phyloP scores from a whole-genome alignment of 2,329 filamentous ascomycete species.

The Alternaria burnsii region DNA sequence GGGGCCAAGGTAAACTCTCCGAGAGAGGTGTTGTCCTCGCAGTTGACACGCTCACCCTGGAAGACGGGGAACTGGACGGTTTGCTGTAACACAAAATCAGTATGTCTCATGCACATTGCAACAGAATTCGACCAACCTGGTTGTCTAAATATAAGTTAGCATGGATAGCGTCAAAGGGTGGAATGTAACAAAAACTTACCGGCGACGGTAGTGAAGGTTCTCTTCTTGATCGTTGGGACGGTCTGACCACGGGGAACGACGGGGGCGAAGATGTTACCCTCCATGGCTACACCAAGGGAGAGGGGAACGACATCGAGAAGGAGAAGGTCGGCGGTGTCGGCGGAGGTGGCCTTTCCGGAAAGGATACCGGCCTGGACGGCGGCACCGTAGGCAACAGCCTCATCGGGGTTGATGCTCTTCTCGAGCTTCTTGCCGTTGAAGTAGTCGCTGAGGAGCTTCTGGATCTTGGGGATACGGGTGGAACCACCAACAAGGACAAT shows the following conservation, averaged over 20 bases:
- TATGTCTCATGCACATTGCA: background rate
- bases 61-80: conserved; percentile 88
- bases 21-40: conserved; percentile 96
- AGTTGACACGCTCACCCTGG: conserved; percentile 98
- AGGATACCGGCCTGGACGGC: conserved; percentile 99
- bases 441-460: conserved; percentile 99
- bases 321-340: conserved; percentile 92
- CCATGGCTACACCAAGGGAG: conserved; percentile 98
- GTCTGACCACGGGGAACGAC: conserved; percentile 74
- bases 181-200: conserved; percentile 38
- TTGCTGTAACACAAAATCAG: conserved; percentile 43
- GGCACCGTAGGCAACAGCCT: conserved; percentile 98
- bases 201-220: conserved; percentile 86
- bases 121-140: background rate
- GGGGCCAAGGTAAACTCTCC: conserved; percentile 97
- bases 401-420: conserved; percentile 99
- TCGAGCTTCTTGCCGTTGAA: conserved; percentile 99
- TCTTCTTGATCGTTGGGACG: conserved; percentile 77
- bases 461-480: conserved; percentile 97
- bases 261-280: conserved; percentile 97
- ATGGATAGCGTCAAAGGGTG: background rate
- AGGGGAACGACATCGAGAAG: conserved; percentile 96
- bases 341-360: conserved; percentile 95
- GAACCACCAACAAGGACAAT: conserved; percentile 99
- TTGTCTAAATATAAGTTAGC: conserved; percentile 9